phyloP scores from a whole-genome alignment of 2,329 filamentous ascomycete species.

The Nemania sp. region DNA sequence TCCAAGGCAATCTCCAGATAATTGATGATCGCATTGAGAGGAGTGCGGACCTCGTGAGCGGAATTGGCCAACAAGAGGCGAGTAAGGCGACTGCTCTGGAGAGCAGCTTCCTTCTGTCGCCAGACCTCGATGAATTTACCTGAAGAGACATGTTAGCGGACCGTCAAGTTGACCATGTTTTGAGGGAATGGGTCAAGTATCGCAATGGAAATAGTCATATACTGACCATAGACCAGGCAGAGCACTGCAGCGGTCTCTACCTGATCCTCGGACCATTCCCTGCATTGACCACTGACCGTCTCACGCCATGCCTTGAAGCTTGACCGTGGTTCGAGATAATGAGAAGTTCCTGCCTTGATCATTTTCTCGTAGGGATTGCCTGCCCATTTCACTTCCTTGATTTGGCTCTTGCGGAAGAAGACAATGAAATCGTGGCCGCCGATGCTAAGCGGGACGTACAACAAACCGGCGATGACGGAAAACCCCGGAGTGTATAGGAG shows the following conservation, averaged over 20 bases:
- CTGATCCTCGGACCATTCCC: constrained; percentile 88
- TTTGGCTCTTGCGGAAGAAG: constrained; percentile 80
- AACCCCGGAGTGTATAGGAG: constrained; percentile 80
- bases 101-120: constrained; percentile 83
- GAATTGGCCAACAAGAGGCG: constrained; percentile 81
- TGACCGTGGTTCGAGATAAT: constrained; percentile 75
- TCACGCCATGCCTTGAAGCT: constrained; percentile 84
- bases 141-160: constrained; percentile 26
- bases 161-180: background rate
- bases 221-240: constrained; percentile 80
- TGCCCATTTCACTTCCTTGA: constrained; percentile 80
- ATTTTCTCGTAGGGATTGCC: constrained; percentile 84
- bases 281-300: constrained; percentile 77
- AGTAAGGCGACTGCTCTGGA: constrained; percentile 82
- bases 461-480: constrained; percentile 72
- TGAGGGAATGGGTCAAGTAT: background rate
- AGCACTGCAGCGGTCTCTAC: constrained; percentile 86
- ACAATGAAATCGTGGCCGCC: constrained; percentile 84
- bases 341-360: constrained; percentile 70
- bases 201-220: background rate
- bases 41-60: constrained; percentile 88
- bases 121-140: constrained; percentile 87
- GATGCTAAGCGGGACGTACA: constrained; percentile 79
- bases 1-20: constrained; percentile 91
- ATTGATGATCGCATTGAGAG: constrained; percentile 91